Base-by-base conservation (phyloP, 169 alveolate genomes). In the Plasmodium gaboni region DNA sequence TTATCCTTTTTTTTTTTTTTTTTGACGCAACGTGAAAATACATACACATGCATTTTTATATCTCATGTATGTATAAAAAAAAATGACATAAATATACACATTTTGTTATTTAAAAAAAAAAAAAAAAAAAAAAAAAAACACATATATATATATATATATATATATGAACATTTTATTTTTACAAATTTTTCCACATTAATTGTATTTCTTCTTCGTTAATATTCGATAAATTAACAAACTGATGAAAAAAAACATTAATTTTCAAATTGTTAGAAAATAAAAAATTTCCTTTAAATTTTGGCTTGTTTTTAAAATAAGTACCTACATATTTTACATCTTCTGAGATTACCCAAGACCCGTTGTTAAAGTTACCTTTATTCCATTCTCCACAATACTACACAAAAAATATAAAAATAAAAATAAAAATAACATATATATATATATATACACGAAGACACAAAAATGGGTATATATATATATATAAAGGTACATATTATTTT, bases 361-460 rank as follows among this genome's bases (percentile, higher is more conserved):
- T 78, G 4, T 24, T 38, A 42, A 78, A 69, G 60, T 60, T 65
- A 15, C 89, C 89, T 46, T 65, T 78, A 50, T 61, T n/a, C 89
- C 89, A 78, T 51, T 78, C 89, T 7, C 89, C 89, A 83, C 26
- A 97, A 97, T 10, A 96, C 98, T 15, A 53, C 48, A 1, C 17
- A n/a, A 17, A 24, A 28, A 28, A 28, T 2, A 28, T 28, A 28
- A 28, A 28, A 28, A 28, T 28, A 28, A 28, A 19, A 68, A 28
- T 1, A 53, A 44, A 57, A 9, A 26, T 0, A 13, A 2, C 68
- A 59, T n/a, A 50, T 50, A 50, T n/a, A 50, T 50, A 26, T 8
- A 13, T 15, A 26, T 38, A 73, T 13, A 10, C 15, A 28, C 13
- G 57, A 19, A 67, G 6, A 44, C 38, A 17, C 13, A 68, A 0